A percentile compares a stretch with the other conserved stretches of the same genome.
Conservation (phyloP, 1,139 yeast species). For the Nadsonia commutata region DNA sequence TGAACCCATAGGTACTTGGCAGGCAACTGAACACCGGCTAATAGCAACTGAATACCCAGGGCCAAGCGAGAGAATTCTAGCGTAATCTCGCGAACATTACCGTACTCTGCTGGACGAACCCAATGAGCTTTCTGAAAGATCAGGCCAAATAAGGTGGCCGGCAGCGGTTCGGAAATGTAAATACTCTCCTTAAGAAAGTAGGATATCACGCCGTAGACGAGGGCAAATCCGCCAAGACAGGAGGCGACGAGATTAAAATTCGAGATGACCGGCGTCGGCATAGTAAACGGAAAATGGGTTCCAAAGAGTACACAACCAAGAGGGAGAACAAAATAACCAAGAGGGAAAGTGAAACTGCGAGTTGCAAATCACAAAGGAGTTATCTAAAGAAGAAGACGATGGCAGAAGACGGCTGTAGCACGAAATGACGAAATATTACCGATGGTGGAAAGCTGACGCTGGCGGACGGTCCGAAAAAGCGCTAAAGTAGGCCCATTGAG, state of each 20-base stretch:
- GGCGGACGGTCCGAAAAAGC: no score
- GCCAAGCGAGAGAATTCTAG: constrained; percentile 26
- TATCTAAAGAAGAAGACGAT: no score
- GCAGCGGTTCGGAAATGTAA: constrained; percentile 19
- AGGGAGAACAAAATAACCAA: background rate
- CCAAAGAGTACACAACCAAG: no score
- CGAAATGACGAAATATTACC: no score
- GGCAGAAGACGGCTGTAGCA: no score
- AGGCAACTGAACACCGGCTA: constrained; percentile 30
- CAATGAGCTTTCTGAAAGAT: constrained; percentile 16
- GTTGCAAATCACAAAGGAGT: constrained; percentile 2
- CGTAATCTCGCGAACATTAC: constrained; percentile 15
- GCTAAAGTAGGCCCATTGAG: no score
- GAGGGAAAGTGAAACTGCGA: background rate
- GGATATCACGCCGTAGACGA: constrained; percentile 18
- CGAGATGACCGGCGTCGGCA: constrained; percentile 9
- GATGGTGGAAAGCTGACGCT: no score
- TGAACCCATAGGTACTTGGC: constrained; percentile 24
- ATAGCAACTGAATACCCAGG: constrained; percentile 28
- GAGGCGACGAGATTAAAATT: constrained; percentile 19
- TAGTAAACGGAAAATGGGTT: no score
- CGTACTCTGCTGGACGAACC: constrained; percentile 15
- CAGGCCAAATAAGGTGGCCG: constrained; percentile 20
- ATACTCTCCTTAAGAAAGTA: constrained; percentile 16
- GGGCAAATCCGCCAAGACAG: constrained; percentile 19